A percentile compares a stretch with the other conserved stretches of the same genome.
Evolutionary conservation across 2,329 filamentous ascomycete species (phyloP).

Genomic region (Cercospora beticola): DNA sequence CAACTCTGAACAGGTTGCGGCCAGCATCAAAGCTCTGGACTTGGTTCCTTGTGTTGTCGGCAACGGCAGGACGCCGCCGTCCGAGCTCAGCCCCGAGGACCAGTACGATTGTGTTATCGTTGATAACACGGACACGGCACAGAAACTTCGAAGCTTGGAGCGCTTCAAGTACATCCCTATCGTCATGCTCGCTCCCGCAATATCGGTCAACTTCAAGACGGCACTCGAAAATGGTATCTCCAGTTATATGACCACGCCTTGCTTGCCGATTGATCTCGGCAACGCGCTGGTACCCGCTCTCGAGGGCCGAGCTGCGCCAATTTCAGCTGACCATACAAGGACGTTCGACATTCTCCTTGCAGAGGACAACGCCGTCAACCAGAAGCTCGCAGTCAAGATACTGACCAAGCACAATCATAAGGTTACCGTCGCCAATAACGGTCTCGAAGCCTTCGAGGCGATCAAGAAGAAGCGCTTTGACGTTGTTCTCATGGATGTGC

Average conservation of each 20-base stretch:
- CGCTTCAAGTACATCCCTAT: conserved; percentile 98
- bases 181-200: conserved; percentile 82
- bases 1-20: conserved; percentile 71
- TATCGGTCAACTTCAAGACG: conserved; percentile 89
- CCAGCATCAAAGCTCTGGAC: conserved; percentile 75
- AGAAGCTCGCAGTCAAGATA: conserved; percentile 93
- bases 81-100: conserved; percentile 55
- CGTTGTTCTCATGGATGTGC: conserved; percentile 97
- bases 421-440: conserved; percentile 91
- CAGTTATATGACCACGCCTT: conserved; percentile 99
- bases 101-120: conserved; percentile 95
- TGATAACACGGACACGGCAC: conserved; percentile 88
- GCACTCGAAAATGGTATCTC: conserved; percentile 93
- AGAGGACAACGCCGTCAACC: conserved; percentile 97
- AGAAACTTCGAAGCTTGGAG: conserved; percentile 78
- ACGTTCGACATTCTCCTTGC: conserved; percentile 94
- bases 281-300: conserved; percentile 95
- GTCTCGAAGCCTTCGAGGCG: conserved; percentile 87
- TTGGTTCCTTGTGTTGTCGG: conserved; percentile 82
- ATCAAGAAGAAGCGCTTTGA: conserved; percentile 91
- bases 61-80: conserved; percentile 61
- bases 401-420: conserved; percentile 94
- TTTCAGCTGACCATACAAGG: conserved; percentile 87
- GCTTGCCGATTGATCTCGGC: conserved; percentile 86
- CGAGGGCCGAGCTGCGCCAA: conserved; percentile 87